Conservation (phyloP, 2,329 filamentous ascomycete species). For the Aspergillus arachidicola region DNA sequence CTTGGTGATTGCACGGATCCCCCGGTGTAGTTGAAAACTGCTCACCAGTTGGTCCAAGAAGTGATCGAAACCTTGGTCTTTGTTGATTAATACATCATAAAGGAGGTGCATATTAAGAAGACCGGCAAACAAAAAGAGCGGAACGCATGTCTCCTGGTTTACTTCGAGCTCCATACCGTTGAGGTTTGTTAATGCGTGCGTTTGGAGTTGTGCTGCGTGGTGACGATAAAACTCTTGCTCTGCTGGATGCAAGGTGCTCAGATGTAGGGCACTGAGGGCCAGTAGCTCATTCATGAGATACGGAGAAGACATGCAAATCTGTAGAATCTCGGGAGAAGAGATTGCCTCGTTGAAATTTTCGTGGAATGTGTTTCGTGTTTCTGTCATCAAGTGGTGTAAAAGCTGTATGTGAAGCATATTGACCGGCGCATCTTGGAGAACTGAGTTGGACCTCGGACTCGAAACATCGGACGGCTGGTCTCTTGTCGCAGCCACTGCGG, state of each 20-base stretch:
- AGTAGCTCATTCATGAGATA: slow-evolving; percentile 54
- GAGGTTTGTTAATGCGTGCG: slow-evolving; percentile 23
- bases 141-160: slow-evolving; percentile 20
- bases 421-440: slow-evolving; percentile 17
- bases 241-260: slow-evolving; percentile 40
- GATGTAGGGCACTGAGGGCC: slow-evolving; percentile 50
- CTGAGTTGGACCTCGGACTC: background rate
- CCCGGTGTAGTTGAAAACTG: slow-evolving; percentile 29
- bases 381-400: slow-evolving; percentile 27
- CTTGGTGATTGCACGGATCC: slow-evolving; percentile 23
- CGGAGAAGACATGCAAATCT: slow-evolving; percentile 28
- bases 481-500: background rate
- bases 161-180: slow-evolving; percentile 13
- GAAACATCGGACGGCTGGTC: background rate
- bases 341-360: background rate
- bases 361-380: slow-evolving; percentile 9
- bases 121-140: slow-evolving; percentile 26
- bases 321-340: slow-evolving; percentile 9
- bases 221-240: slow-evolving; percentile 32
- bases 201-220: slow-evolving; percentile 42
- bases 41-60: slow-evolving; percentile 32
- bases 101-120: slow-evolving; percentile 44
- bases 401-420: slow-evolving; percentile 37
- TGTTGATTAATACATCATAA: slow-evolving; percentile 50
- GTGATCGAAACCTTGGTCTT: slow-evolving; percentile 41